Conservation (phyloP, 2,329 filamentous ascomycete genomes). For the Tolypocladium capitatum region DNA sequence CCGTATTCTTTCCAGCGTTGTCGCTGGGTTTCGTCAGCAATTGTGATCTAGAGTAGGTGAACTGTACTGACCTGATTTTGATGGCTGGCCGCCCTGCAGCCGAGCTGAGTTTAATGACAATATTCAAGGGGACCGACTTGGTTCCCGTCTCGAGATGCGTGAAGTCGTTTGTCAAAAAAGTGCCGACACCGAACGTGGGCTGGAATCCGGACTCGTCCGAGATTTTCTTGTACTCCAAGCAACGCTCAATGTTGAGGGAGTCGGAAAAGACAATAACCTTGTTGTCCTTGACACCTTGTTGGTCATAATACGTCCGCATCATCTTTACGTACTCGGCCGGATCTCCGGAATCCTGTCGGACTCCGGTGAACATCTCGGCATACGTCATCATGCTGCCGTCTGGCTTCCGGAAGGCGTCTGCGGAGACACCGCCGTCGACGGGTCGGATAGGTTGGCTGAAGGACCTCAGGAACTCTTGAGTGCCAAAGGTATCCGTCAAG, state of each 20-base stretch:
- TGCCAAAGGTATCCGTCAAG: conserved; percentile 93
- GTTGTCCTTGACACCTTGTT: conserved; percentile 58
- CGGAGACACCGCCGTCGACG: conserved; percentile 26
- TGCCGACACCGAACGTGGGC: conserved; percentile 87
- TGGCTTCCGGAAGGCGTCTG: conserved; percentile 26
- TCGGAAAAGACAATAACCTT: conserved; percentile 95
- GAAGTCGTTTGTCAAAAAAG: conserved; percentile 93
- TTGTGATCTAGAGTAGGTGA: background rate
- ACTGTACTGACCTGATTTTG: conserved; percentile 55
- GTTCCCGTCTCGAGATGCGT: conserved; percentile 54
- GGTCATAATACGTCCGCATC: conserved; percentile 71
- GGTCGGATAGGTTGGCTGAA: conserved; percentile 55
- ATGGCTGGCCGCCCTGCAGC: conserved; percentile 70
- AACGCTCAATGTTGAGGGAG: conserved; percentile 80
- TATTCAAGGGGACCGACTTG: conserved; percentile 87
- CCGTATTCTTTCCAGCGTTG: conserved; percentile 89
- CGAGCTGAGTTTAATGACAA: conserved; percentile 92
- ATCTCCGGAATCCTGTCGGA: conserved; percentile 84
- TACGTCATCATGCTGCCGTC: conserved; percentile 47
- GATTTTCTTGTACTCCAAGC: conserved; percentile 76
- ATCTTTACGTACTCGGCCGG: conserved; percentile 65
- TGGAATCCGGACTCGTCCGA: conserved; percentile 71
- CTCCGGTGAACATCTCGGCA: conserved; percentile 68
- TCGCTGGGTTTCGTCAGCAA: conserved; percentile 32
- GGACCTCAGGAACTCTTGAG: conserved; percentile 70